These are phyloP conservation scores for Hydnum rufescens DNA, from an alignment of 768 basidiomycete species.

Conservation along the genomic window DNA sequence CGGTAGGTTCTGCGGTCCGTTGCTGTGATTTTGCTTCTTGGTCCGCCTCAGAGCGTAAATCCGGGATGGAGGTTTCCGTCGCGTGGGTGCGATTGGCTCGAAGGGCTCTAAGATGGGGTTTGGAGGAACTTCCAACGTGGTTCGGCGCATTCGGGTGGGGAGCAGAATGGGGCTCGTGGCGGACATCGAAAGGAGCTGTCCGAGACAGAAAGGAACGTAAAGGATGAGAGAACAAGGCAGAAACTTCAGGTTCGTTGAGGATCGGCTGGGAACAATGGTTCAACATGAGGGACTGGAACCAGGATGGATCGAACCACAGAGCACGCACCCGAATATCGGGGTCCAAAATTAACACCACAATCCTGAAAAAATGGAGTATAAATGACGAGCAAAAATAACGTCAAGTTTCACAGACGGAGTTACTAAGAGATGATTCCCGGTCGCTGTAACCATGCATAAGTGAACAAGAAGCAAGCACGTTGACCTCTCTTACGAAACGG, in stretches of 20 bases:
- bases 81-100: neutral
- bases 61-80: neutral
- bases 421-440: slow-evolving; percentile 51
- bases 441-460: slow-evolving; percentile 19
- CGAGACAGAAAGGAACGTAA: slow-evolving; percentile 44
- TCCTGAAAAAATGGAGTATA: slow-evolving; percentile 24
- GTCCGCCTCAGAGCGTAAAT: neutral
- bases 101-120: slow-evolving; percentile 12
- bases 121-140: slow-evolving; percentile 1
- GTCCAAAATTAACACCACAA: slow-evolving; percentile 71
- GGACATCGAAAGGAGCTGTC: slow-evolving; percentile 18
- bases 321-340: slow-evolving; percentile 41
- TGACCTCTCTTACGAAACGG: slow-evolving; percentile 32
- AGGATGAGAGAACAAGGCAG: slow-evolving; percentile 70
- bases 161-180: slow-evolving; percentile 13
- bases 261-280: slow-evolving; percentile 34
- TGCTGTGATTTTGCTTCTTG: neutral
- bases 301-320: neutral
- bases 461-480: neutral
- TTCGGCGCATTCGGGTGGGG: slow-evolving; percentile 17
- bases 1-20: too few relatives aligned
- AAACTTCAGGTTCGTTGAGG: slow-evolving; percentile 60
- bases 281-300: neutral
- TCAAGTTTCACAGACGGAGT: slow-evolving; percentile 46
- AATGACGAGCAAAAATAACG: neutral